A percentile compares a stretch with the other conserved stretches of the same genome.
These are phyloP conservation scores for Thraustochytrium sp. DNA, from an alignment of 352 stramenopile genomes.

Conservation along the genomic window DNA sequence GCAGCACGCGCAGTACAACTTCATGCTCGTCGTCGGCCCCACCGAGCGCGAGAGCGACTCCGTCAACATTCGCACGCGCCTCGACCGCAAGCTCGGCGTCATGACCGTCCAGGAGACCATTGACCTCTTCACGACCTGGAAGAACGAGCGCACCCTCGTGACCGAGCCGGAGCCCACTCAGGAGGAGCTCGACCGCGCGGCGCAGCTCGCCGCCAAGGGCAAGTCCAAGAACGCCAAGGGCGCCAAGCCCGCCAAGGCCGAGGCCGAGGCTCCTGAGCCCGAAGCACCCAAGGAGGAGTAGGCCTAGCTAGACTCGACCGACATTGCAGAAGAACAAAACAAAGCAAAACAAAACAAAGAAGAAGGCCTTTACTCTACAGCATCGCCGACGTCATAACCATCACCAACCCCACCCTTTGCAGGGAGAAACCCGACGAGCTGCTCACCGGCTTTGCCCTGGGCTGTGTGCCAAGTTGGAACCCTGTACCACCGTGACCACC, in stretches of 20 bases:
- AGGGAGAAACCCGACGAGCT: no score
- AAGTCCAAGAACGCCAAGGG: background rate
- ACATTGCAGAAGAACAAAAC: no score
- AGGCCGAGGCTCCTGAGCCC: background rate
- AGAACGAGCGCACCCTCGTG: background rate
- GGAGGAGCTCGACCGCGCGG: background rate
- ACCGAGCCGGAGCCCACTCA: background rate
- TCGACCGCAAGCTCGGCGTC: conserved; percentile 85
- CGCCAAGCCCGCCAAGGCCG: background rate
- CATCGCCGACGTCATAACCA: no score
- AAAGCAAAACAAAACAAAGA: no score
- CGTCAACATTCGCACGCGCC: conserved; percentile 87
- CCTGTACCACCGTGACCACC: no score
- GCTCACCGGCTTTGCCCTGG: no score
- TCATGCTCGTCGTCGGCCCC: conserved; percentile 92
- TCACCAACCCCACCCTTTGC: no score
- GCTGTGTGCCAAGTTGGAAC: no score
- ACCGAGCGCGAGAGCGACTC: conserved; percentile 76
- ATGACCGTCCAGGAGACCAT: conserved; percentile 90
- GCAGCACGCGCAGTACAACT: conserved; percentile 96
- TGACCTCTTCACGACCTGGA: conserved; percentile 47
- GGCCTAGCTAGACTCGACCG: no score
- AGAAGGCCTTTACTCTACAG: no score
- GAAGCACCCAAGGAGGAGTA: no score
- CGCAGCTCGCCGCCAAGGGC: background rate